phyloP scores from a whole-genome alignment of 208 protist genomes.

The Trypanosoma conorhini region DNA sequence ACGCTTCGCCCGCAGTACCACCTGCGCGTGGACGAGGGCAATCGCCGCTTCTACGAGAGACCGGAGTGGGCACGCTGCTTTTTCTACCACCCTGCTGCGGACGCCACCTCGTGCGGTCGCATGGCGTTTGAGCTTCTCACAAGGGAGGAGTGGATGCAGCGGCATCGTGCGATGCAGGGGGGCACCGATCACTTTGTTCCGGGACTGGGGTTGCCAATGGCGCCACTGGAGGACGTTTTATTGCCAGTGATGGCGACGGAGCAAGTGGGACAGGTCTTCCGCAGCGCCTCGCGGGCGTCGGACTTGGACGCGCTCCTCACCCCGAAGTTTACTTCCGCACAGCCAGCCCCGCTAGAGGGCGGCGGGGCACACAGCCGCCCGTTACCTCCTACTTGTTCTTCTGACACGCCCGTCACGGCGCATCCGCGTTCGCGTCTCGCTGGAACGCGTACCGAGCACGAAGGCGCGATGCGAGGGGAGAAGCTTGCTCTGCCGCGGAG shows the following conservation, averaged over 20 bases:
- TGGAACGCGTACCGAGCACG: neutral
- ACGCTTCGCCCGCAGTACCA: conserved; percentile 76
- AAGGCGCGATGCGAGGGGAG: neutral
- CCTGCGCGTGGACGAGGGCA: conserved; percentile 29
- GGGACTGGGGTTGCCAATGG: conserved; percentile 14
- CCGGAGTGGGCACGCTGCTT: conserved; percentile 66
- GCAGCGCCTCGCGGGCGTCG: neutral
- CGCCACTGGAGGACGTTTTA: neutral
- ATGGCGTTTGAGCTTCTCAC: conserved; percentile 65
- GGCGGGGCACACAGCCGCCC: neutral
- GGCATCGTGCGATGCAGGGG: conserved; percentile 9
- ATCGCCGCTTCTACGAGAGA: conserved; percentile 52
- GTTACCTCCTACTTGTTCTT: neutral
- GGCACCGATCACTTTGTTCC: neutral
- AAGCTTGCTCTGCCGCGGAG: neutral
- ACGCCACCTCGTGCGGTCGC: conserved; percentile 32
- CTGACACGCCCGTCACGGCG: neutral
- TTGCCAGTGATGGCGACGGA: conserved; percentile 19
- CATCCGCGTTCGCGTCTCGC: neutral
- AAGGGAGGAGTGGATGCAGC: conserved; percentile 60
- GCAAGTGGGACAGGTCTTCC: neutral
- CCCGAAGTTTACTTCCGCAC: neutral
- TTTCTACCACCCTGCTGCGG: conserved; percentile 72
- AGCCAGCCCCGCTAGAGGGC: neutral
- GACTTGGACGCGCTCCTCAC: neutral